These are phyloP conservation scores for Tetradesmus lagerheimii DNA, from an alignment of 139 green algal species.

Conservation along the genomic window DNA sequence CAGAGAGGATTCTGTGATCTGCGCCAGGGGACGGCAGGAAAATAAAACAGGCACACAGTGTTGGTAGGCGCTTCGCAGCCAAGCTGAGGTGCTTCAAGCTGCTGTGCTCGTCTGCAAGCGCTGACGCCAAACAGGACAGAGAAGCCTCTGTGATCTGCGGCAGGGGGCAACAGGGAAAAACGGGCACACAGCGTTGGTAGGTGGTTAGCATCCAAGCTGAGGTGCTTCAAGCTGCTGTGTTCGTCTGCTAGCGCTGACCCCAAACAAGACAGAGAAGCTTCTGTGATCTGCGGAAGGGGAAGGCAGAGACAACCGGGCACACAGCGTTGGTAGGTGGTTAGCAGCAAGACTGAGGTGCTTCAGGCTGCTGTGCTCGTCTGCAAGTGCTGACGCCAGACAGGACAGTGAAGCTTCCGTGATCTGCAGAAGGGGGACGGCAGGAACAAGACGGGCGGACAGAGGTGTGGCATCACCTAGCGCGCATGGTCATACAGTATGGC, in stretches of 20 bases:
- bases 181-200: no score
- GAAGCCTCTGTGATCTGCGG: neutral
- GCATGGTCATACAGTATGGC: no score
- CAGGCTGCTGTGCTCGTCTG: neutral
- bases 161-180: no score
- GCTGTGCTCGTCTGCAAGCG: neutral
- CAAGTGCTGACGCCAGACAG: neutral
- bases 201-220: neutral
- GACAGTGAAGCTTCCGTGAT: neutral
- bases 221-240: slow-evolving; percentile 5
- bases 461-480: no score
- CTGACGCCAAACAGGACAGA: neutral
- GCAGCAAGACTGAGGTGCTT: neutral
- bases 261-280: neutral
- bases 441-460: no score
- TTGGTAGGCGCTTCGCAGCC: neutral
- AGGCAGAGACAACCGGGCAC: neutral
- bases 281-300: neutral
- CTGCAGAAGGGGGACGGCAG: no score
- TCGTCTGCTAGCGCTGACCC: neutral
- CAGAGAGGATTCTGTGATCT: neutral
- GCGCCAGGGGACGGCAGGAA: neutral
- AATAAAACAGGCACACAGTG: neutral
- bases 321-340: neutral
- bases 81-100: neutral